Percentiles rank a stretch among this genome's conserved stretches.
Evolutionary conservation across 1,284 basidiomycete species (phyloP).

Genomic region (Ceratobasidium sp.): DNA sequence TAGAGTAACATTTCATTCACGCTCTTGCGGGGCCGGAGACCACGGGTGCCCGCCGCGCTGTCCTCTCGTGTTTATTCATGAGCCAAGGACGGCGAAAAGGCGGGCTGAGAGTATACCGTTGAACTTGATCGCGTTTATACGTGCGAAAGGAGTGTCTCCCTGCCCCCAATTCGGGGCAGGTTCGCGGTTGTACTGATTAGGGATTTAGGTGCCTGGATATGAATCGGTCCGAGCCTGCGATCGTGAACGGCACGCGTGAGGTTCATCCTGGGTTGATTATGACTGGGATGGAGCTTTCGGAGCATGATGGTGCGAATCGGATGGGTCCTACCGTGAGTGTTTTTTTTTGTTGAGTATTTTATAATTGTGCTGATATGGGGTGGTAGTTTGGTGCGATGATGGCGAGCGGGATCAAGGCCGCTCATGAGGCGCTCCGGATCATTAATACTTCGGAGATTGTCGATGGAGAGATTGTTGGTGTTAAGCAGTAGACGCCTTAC

Average conservation of each 20-base stretch:
- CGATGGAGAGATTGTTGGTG: slow-evolving; percentile 74
- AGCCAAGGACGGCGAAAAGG: slow-evolving; percentile 10
- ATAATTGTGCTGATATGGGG: background rate
- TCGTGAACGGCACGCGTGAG: slow-evolving; percentile 83
- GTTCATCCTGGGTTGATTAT: slow-evolving; percentile 83
- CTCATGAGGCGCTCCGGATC: slow-evolving; percentile 77
- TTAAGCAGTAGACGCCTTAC: background rate
- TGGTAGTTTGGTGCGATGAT: slow-evolving; percentile 80
- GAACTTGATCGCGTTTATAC: slow-evolving; percentile 49
- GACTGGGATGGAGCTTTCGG: slow-evolving; percentile 87
- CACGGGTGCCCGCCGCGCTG: slow-evolving; percentile 39
- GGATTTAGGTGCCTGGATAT: slow-evolving; percentile 70
- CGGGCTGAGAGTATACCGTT: slow-evolving; percentile 40
- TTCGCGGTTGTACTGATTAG: slow-evolving; percentile 22
- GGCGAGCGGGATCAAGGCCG: slow-evolving; percentile 82
- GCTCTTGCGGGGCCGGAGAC: slow-evolving; percentile 39
- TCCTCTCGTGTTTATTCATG: slow-evolving; percentile 3
- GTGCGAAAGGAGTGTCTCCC: slow-evolving; percentile 46
- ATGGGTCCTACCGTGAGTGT: slow-evolving; percentile 74
- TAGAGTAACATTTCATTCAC: slow-evolving; percentile 54
- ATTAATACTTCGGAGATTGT: slow-evolving; percentile 71
- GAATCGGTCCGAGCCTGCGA: slow-evolving; percentile 81
- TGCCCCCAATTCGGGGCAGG: slow-evolving; percentile 39
- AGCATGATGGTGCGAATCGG: slow-evolving; percentile 84
- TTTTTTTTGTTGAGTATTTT: background rate